Evolutionary conservation across 306 rosid species (phyloP).

Genomic region (Sicyos baderoa): DNA sequence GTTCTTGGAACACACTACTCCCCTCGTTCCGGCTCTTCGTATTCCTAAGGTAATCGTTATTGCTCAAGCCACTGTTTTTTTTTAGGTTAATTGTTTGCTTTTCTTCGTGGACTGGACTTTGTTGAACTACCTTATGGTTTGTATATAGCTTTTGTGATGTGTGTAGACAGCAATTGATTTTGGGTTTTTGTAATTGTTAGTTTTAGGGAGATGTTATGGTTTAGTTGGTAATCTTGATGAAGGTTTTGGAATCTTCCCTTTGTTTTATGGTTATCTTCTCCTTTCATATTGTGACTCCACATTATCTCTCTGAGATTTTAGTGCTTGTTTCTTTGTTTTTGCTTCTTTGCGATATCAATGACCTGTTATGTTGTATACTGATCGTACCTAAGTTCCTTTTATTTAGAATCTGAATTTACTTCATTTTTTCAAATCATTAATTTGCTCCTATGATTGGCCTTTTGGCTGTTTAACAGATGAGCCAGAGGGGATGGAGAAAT

Average conservation of each 20-base stretch:
- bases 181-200: background rate
- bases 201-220: background rate
- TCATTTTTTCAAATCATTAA: background rate
- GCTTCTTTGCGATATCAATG: background rate
- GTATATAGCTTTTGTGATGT: no score
- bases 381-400: slow-evolving; percentile 1
- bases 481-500: slow-evolving; percentile 46
- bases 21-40: slow-evolving; percentile 50
- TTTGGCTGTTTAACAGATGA: slow-evolving; percentile 28
- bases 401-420: background rate
- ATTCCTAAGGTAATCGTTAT: slow-evolving; percentile 49
- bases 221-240: background rate
- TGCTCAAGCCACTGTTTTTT: background rate
- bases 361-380: background rate
- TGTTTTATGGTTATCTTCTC: no score
- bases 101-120: background rate
- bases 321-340: background rate
- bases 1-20: slow-evolving; percentile 58
- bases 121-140: no score
- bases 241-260: background rate
- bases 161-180: no score
- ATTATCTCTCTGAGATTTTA: background rate
- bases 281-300: background rate
- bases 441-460: background rate
- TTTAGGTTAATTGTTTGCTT: background rate